Evolutionary conservation across 2,329 filamentous ascomycete genomes (phyloP), one percentile per base, ranked within the genome.

Genomic region (Phoma herbarum): DNA sequence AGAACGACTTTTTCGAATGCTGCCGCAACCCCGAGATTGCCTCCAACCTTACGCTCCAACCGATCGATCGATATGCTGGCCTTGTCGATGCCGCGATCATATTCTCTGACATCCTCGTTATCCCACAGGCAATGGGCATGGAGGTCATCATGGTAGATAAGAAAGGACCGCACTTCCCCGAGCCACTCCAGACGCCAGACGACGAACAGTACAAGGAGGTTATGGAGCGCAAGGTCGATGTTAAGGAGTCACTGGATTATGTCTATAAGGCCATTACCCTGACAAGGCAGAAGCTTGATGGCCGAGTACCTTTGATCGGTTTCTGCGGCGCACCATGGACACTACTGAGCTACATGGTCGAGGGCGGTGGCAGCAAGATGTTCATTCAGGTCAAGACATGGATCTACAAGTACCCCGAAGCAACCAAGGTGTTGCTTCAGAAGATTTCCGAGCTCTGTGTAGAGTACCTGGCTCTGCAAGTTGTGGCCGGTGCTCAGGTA

Each of bases 301-400:
- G 95, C 0, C 85, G 93, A 44, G 95, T 99, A 29, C 95, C 95
- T 6, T 80, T 99, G 65, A 96, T 97, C 75, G 95, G 95, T 33
- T 99, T 99, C 82, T 97, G 93, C 71, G 95, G 95, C 53, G 93
- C 95, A 8, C 95, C 95, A 0, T 99, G 95, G 92, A 99, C 95
- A 2, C 80, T 99, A 59, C 85, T 99, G 73, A 97, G 94, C 82
- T 99, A 99, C 82, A 99, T 99, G 95, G 92, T 98, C 18, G 95
- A 99, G 79, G 95, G 95, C 16, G 95, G 95, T 46, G 95, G 95
- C 42, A 96, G 90, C 68, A 98, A 98, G 82, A 83, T 98, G 74
- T 98, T 98, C 81, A 88, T 91, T 60, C 89, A 97, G 79, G 90
- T 88, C 72, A 99, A 99, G 85, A 96, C 91, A 25, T 99, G 95